Percentiles rank a stretch among this genome's conserved stretches.
These are phyloP conservation scores for Annulohypoxylon moriforme DNA, from an alignment of 495 filamentous ascomycete genomes.

Conservation along the genomic window DNA sequence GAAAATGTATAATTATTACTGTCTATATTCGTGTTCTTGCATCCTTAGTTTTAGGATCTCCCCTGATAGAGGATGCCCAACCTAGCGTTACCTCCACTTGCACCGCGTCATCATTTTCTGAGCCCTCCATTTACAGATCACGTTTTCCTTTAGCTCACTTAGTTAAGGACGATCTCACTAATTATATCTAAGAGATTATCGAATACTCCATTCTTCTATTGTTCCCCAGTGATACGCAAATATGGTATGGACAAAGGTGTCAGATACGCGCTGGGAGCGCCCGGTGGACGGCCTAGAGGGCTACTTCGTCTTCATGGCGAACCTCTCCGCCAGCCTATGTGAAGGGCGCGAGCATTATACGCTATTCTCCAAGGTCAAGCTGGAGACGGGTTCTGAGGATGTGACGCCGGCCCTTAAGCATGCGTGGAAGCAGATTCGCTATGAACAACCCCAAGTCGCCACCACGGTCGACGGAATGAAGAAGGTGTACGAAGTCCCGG, in stretches of 20 bases:
- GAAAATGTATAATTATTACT: neutral
- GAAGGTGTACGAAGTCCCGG: constrained; percentile 44
- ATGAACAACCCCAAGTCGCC: constrained; percentile 46
- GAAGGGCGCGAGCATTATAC: constrained; percentile 43
- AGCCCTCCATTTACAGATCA: neutral
- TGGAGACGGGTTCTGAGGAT: constrained; percentile 31
- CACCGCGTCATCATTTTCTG: neutral
- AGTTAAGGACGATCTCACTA: constrained; percentile 6
- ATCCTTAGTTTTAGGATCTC: neutral
- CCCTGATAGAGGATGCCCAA: neutral
- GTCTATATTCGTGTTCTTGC: neutral
- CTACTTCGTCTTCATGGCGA: constrained; percentile 34
- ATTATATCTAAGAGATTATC: neutral
- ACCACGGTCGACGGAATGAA: constrained; percentile 37
- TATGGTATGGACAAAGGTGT: constrained; percentile 36
- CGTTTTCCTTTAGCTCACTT: neutral
- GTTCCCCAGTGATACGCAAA: constrained; percentile 6
- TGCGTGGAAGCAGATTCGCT: constrained; percentile 46
- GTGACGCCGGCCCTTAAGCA: constrained; percentile 32
- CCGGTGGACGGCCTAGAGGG: constrained; percentile 41
- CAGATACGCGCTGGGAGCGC: constrained; percentile 46
- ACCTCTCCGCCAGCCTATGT: constrained; percentile 30
- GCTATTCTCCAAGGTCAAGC: constrained; percentile 40
- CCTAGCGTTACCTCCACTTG: neutral
- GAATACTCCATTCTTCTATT: neutral